phyloP scores from a whole-genome alignment of 306 rosid genomes.

The Cicer pinnatifidum region DNA sequence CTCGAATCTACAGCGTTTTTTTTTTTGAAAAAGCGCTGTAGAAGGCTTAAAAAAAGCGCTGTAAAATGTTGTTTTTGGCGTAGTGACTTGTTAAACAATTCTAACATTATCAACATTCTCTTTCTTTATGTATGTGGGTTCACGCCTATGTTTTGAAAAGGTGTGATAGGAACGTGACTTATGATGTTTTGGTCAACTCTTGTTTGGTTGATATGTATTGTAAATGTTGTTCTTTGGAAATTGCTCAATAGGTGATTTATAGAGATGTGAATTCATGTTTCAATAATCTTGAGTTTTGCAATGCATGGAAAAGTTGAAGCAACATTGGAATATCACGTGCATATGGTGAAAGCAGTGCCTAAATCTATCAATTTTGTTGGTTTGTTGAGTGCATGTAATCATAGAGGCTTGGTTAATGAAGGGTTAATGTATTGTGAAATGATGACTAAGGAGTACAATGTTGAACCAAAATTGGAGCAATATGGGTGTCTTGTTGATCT shows the following conservation, averaged over 20 bases:
- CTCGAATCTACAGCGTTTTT: too few species aligned
- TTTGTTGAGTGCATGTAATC: slow-evolving; percentile 77
- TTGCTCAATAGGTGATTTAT: slow-evolving; percentile 63
- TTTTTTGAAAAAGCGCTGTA: too few species aligned
- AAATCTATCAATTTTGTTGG: slow-evolving; percentile 80
- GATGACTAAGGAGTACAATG: slow-evolving; percentile 61
- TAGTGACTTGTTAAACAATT: slow-evolving; percentile 53
- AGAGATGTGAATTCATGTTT: slow-evolving; percentile 67
- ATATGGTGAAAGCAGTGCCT: slow-evolving; percentile 56
- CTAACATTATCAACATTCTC: slow-evolving; percentile 43
- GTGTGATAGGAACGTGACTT: slow-evolving; percentile 37
- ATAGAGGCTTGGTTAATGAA: slow-evolving; percentile 65
- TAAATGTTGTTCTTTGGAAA: slow-evolving; percentile 69
- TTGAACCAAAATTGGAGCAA: slow-evolving; percentile 70
- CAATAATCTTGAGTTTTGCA: slow-evolving; percentile 71
- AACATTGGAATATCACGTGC: slow-evolving; percentile 55
- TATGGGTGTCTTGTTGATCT: slow-evolving; percentile 89
- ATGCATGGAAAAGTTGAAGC: slow-evolving; percentile 70
- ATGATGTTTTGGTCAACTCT: slow-evolving; percentile 60
- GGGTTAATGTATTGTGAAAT: slow-evolving; percentile 62
- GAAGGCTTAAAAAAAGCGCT: too few species aligned
- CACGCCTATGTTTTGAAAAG: slow-evolving; percentile 69
- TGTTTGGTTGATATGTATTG: slow-evolving; percentile 82
- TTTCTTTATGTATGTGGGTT: slow-evolving; percentile 81
- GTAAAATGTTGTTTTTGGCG: too few species aligned